Base-by-base conservation (phyloP, 2,329 filamentous ascomycete species). In the Pestalotiopsis fici region DNA sequence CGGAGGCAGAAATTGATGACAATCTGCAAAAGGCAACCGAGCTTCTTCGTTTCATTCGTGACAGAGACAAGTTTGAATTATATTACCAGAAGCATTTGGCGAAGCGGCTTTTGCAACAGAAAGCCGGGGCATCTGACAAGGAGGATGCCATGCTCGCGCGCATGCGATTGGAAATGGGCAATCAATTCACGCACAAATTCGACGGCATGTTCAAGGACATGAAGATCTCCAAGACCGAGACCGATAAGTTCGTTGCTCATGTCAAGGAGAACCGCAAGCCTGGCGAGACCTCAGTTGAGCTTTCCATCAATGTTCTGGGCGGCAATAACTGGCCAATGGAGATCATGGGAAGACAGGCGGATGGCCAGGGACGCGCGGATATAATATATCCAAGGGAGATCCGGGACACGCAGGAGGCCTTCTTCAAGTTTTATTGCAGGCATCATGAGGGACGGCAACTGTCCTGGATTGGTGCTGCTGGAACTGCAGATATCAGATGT, bases 201-300 rank as follows among this genome's bases (percentile, higher is more conserved):
- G 96, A 99, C 77, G 93, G 94, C 71, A 98, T 99, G 94, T 98
- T 99, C 83, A 95, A 94, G 80, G 96, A 99, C 75, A 95, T 98
- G 88, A 89, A 91, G 18, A 90, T 95, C 13, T 98, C 95, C 0
- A 90, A 91, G 65, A 95, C 97, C 71, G 86, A 98, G 28, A 94
- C 93, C 0, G 82, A 89, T 13, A 89, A 87, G 66, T 98, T 97
- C 82, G 91, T 91, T 71, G 86, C 87, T 18, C 88, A 95, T 70
- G 89, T 89, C 59, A 79, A 81, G 35, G 81, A 79, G 35, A 79
- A 88, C 12, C 78, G 87, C 77, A 78, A 89, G 78, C 77, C 80
- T 21, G 75, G 86, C 81, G 82, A 85, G 3, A 89, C 87, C 75
- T 88, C 86, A 35, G 88, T 95, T 31, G 96, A 98, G 59, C 86